Conservation (phyloP, 192 early-diverging fungal genomes). For the Allomyces macrogynus region DNA sequence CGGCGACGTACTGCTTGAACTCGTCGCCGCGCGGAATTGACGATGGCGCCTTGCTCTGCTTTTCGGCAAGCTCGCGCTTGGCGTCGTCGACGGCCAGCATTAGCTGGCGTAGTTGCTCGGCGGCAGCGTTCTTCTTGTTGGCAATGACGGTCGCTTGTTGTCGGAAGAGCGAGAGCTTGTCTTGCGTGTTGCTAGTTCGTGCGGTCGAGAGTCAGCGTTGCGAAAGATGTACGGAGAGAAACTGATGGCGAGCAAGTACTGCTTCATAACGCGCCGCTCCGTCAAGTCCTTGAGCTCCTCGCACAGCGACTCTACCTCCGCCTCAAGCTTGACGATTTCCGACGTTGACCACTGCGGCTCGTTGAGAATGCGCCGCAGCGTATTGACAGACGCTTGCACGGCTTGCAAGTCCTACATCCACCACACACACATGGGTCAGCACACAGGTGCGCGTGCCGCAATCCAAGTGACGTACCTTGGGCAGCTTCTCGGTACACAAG, state of each 20-base stretch:
- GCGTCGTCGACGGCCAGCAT: not conserved
- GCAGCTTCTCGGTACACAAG: slow-evolving; percentile 29
- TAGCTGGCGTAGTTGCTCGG: slow-evolving; percentile 9
- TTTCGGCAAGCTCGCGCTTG: too few relatives aligned
- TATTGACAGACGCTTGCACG: not conserved
- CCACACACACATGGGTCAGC: too few relatives aligned
- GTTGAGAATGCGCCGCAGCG: not conserved
- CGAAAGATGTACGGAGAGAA: not conserved
- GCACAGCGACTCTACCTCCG: slow-evolving; percentile 24
- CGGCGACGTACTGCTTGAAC: slow-evolving; percentile 35
- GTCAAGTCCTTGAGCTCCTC: slow-evolving; percentile 25
- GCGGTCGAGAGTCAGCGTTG: not conserved
- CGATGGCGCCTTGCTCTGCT: not conserved
- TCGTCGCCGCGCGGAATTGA: slow-evolving; percentile 24
- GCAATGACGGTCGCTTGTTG: slow-evolving; percentile 38
- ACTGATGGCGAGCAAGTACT: not conserved
- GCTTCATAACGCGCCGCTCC: slow-evolving; percentile 21
- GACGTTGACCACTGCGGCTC: not conserved
- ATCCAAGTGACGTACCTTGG: slow-evolving; percentile 8
- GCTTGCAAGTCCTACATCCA: not conserved
- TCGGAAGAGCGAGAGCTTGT: slow-evolving; percentile 34
- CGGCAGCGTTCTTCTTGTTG: slow-evolving; percentile 34
- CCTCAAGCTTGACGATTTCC: not conserved
- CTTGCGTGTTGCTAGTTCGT: slow-evolving; percentile 3
- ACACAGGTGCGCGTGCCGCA: too few relatives aligned